Conservation (phyloP, 2,329 filamentous ascomycete genomes). For the Aschersonia sp. region DNA sequence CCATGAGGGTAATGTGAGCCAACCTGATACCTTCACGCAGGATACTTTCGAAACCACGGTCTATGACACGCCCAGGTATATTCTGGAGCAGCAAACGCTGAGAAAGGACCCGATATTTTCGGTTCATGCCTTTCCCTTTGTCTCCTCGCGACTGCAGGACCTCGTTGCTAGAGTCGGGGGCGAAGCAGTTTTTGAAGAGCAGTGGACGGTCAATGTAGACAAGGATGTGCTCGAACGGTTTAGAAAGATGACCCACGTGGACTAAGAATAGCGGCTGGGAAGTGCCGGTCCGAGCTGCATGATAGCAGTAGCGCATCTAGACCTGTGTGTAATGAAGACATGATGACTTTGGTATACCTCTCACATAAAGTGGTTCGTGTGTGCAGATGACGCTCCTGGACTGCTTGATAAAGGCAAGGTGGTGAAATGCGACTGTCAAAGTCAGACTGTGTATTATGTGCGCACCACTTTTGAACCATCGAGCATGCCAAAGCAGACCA, state of each 20-base stretch:
- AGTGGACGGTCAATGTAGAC: slow-evolving; percentile 64
- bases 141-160: slow-evolving; percentile 44
- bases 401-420: no score
- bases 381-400: no score
- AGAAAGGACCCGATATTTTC: slow-evolving; percentile 52
- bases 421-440: no score
- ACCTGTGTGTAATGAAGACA: no score
- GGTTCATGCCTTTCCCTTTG: slow-evolving; percentile 48
- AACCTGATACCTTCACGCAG: slow-evolving; percentile 37
- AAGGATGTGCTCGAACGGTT: slow-evolving; percentile 56
- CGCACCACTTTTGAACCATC: no score
- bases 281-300: neutral
- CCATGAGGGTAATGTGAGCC: slow-evolving; percentile 40
- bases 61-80: slow-evolving; percentile 41
- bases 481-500: no score
- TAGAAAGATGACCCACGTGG: slow-evolving; percentile 10
- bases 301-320: neutral
- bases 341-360: no score
- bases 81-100: slow-evolving; percentile 36
- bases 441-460: no score
- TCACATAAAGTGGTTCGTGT: no score
- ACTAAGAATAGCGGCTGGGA: neutral
- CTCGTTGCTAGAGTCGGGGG: slow-evolving; percentile 48
- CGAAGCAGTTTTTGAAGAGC: slow-evolving; percentile 47
- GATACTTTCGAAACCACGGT: slow-evolving; percentile 25